Evolutionary conservation across 805 yeast species (phyloP), one percentile per base, ranked within the genome.

Genomic region (Kodamaea jinghongensis): DNA sequence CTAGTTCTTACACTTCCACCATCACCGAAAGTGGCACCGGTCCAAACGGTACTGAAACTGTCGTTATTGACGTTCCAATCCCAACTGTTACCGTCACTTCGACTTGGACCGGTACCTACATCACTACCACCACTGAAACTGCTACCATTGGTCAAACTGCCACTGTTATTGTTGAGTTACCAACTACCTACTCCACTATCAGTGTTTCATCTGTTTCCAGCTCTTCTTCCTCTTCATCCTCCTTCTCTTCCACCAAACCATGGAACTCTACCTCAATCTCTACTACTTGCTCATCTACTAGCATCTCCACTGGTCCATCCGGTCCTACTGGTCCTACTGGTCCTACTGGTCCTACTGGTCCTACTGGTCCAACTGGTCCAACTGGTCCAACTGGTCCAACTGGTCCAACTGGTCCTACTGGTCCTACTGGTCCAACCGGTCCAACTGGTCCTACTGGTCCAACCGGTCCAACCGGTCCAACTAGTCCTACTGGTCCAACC

Each of bases 21-120:
- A 20, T 36, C 4, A 43, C 50, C 2, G 22, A 38, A 10, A 46
- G 47, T 22, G 23, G 40, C 7, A 34, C 45, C n/a, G 40, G 31
- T 17, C 35, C 36, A 12, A 50, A 49, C n/a, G 42, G 38, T 16
- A 46, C 33, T 15, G 43, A 37, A 28, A 48, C 54, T 6, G 47
- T 50, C 15, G 26, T 38, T 15, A 42, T 47, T 10, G 44, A 45
- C 7, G 37, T 38, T 2, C 41, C 41, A 16, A 30, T 30, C 10
- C 33, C 33, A 14, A 30, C 33, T 9, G 9, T 17, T n/a, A 34
- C 38, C 14, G 16, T 12, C 6, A 34, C 38, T 15, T 4, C 17
- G 9, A 33, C 36, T 12, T 34, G 38, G 38, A 34, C 26, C 14
- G 38, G 28, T 11, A 6, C 27, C n/a, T 23, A 12, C 4, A 12